Base-by-base conservation (phyloP, 495 filamentous ascomycete species). In the Barbatosphaeria neglecta region DNA sequence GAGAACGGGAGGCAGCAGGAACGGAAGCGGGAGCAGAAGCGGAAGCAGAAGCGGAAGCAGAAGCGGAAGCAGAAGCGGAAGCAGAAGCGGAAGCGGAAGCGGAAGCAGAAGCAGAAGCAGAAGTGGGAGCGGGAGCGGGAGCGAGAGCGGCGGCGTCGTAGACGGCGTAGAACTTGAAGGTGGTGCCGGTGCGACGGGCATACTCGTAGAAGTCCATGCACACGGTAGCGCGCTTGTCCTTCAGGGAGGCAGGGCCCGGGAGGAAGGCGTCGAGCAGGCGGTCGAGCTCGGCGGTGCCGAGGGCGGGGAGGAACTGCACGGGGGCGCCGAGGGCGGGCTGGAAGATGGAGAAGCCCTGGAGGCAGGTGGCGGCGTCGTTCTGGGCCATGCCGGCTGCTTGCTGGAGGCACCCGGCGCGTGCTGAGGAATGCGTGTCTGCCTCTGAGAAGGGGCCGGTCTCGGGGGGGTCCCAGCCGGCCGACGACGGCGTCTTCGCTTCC, bases 181-280 rank as follows among this genome's bases (percentile, higher is more conserved):
- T 57, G 50, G 69, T 58, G 39, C 70, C 67, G 2, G 71, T 73
- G 39, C 50, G 59, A 35, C 58, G 58, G 28, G 58, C 51, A 46
- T 62, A 63, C 47, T 71, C 65, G 49, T 69, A 73, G 61, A 78
- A 78, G 48, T 78, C 73, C 56, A 76, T 59, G 18, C 73, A 70
- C 28, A 77, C 63, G 41, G 68, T 58, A 19, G 72, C 68, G 16
- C 74, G 64, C 66, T 78, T 78, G 46, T 74, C 69, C 49, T 62
- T 52, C 53, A 74, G 71, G 37, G 73, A 62, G 41, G 63, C 65
- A 41, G 66, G 46, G 18, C 75, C 75, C 17, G 67, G 58, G 37
- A 78, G 56, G 45, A 74, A 72, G 39, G 65, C 62, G 53, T 74
- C 54, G 50, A 78, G 67, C 64, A 76, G 59, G 28, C 68, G 62